These are phyloP conservation scores for Zea luxurians DNA, from an alignment of 176 grass and related monocot species.

Conservation along the genomic window DNA sequence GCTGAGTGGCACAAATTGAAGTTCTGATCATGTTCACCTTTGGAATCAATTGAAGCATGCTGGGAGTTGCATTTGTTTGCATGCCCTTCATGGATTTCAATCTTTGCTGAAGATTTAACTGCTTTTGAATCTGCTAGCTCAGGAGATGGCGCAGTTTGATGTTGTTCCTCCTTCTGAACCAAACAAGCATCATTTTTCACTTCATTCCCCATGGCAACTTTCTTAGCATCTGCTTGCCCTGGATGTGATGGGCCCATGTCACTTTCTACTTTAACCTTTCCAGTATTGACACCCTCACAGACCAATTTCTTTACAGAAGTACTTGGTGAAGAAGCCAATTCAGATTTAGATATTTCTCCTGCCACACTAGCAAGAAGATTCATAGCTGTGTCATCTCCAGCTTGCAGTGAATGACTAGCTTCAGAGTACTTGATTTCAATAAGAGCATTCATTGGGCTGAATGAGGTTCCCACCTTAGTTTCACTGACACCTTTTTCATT, in stretches of 20 bases:
- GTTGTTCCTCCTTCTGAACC: constrained; percentile 23
- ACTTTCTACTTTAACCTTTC: constrained; percentile 46
- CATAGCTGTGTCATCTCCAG: constrained; percentile 80
- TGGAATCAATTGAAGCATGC: constrained; percentile 27
- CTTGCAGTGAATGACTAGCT: constrained; percentile 51
- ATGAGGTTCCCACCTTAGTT: constrained; percentile 50
- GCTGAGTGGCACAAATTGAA: neutral
- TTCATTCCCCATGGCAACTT: constrained; percentile 39
- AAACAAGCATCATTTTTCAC: constrained; percentile 32
- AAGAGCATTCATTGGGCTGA: constrained; percentile 88
- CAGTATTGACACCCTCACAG: constrained; percentile 38
- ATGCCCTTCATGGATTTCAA: constrained; percentile 28
- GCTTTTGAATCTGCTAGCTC: constrained; percentile 32
- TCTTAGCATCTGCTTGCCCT: constrained; percentile 40
- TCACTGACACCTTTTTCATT: constrained; percentile 55
- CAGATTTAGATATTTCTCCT: constrained; percentile 86
- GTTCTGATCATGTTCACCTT: constrained; percentile 41
- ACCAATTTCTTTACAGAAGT: constrained; percentile 46
- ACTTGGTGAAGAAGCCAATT: constrained; percentile 53
- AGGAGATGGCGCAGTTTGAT: constrained; percentile 11
- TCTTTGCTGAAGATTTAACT: constrained; percentile 42
- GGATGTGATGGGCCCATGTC: constrained; percentile 40
- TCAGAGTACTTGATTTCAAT: constrained; percentile 89
- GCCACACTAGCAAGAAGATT: constrained; percentile 96
- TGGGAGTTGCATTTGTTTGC: neutral